Evolutionary conservation across 73 alveolate species (phyloP).

Genomic region (Tetrahymena elliotti): DNA sequence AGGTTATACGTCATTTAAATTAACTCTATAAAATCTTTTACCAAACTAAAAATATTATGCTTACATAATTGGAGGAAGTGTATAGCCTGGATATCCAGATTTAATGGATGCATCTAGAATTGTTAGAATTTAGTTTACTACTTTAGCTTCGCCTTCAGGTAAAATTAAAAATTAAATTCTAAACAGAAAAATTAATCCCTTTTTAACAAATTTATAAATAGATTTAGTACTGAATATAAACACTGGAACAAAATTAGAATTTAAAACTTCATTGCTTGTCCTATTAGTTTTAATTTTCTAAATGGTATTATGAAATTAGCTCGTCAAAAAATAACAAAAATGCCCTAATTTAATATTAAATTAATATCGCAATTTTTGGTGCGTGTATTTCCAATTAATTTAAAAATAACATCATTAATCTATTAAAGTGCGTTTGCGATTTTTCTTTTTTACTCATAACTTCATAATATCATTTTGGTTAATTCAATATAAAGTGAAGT

Average conservation of each 20-base stretch:
- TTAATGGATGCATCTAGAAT: constrained; percentile 17
- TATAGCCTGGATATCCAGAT: constrained; percentile 1
- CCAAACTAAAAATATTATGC: constrained; percentile 19
- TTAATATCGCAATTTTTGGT: too few relatives aligned
- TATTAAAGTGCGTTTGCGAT: background rate
- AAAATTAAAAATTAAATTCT: background rate
- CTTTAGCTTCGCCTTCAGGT: background rate
- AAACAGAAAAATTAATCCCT: too few relatives aligned
- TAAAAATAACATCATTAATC: too few relatives aligned
- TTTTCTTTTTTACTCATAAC: background rate
- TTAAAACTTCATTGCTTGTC: background rate
- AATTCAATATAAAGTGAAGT: too few relatives aligned
- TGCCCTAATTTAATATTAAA: too few relatives aligned
- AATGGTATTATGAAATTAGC: background rate
- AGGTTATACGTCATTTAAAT: constrained; percentile 14
- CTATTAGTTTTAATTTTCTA: background rate
- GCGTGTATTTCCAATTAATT: too few relatives aligned
- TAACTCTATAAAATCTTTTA: constrained; percentile 1
- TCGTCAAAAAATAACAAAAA: too few relatives aligned
- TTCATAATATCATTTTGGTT: background rate
- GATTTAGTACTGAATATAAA: background rate
- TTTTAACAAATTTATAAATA: background rate
- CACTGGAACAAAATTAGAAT: background rate
- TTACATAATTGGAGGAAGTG: constrained; percentile 29
- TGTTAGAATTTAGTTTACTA: background rate